phyloP scores from a whole-genome alignment of 139 green algal genomes.

The Picochlorum sp. region DNA sequence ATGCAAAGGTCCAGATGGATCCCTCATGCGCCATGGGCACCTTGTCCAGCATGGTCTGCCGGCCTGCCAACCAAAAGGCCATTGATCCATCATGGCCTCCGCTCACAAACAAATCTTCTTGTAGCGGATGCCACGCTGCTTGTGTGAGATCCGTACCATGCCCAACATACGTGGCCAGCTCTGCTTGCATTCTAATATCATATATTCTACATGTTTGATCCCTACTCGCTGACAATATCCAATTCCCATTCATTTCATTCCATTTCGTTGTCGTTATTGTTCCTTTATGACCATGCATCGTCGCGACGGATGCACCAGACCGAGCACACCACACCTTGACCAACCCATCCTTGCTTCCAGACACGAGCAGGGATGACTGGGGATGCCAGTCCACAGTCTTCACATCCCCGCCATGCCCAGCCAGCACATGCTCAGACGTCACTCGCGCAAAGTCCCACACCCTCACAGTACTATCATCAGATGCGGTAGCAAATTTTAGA shows the following conservation, averaged over 20 bases:
- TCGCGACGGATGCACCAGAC: conserved; percentile 36
- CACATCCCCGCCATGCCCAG: conserved; percentile 86
- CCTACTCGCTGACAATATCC: conserved; percentile 62
- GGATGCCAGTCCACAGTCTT: conserved; percentile 89
- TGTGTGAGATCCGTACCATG: conserved; percentile 71
- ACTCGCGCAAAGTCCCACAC: conserved; percentile 67
- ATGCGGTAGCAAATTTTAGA: conserved; percentile 80
- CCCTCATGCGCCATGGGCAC: conserved; percentile 57
- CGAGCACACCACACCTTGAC: conserved; percentile 89
- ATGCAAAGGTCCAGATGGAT: conserved; percentile 59
- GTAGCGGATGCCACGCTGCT: conserved; percentile 74
- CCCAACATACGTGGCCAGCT: conserved; percentile 61
- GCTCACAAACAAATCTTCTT: conserved; percentile 76
- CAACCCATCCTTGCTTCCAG: conserved; percentile 69
- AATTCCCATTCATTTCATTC: conserved; percentile 78
- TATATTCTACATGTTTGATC: conserved; percentile 74
- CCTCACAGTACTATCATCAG: conserved; percentile 75
- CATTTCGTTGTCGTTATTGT: conserved; percentile 61
- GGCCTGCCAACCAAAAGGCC: conserved; percentile 10
- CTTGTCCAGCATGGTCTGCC: conserved; percentile 30
- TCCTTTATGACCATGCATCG: conserved; percentile 81
- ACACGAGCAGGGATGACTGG: conserved; percentile 61
- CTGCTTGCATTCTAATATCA: conserved; percentile 56
- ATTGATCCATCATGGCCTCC: conserved; percentile 57
- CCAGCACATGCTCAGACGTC: conserved; percentile 39